Conservation (phyloP, 2,329 filamentous ascomycete genomes). For the Ophiostoma pallidulum region DNA sequence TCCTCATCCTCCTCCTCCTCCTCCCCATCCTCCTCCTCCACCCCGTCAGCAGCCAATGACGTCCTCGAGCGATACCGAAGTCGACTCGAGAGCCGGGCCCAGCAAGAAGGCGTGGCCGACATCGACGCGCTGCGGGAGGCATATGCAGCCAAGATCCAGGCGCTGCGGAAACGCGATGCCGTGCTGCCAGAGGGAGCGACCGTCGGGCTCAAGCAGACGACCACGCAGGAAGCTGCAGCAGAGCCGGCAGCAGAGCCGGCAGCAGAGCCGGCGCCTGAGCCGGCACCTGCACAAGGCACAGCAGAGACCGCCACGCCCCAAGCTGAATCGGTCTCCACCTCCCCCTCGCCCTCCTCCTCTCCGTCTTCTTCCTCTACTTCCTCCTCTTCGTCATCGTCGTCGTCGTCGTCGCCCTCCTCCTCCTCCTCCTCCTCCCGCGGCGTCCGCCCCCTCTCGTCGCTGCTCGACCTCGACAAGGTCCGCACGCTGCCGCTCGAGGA, state of each 20-base stretch:
- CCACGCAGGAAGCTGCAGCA: background rate
- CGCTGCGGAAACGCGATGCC: constrained; percentile 58
- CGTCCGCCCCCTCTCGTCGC: constrained; percentile 35
- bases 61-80: constrained; percentile 77
- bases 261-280: background rate
- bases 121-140: constrained; percentile 69
- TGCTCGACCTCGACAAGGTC: constrained; percentile 72
- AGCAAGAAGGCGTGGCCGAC: constrained; percentile 58
- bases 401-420: constrained; percentile 11
- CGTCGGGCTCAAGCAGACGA: background rate
- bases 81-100: constrained; percentile 76
- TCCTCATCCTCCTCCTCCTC: no score
- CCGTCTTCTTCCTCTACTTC: background rate
- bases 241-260: background rate
- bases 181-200: constrained; percentile 28
- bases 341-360: background rate
- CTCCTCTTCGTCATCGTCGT: background rate
- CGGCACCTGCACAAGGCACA: no score
- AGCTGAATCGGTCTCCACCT: no score
- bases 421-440: constrained; percentile 25
- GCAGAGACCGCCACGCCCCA: no score
- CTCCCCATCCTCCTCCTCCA: background rate
- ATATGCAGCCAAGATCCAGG: constrained; percentile 74
- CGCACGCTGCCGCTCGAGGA: constrained; percentile 65
- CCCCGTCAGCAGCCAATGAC: constrained; percentile 29